phyloP scores from a whole-genome alignment of 805 yeast species.

The Hanseniaspora taiwanica region DNA sequence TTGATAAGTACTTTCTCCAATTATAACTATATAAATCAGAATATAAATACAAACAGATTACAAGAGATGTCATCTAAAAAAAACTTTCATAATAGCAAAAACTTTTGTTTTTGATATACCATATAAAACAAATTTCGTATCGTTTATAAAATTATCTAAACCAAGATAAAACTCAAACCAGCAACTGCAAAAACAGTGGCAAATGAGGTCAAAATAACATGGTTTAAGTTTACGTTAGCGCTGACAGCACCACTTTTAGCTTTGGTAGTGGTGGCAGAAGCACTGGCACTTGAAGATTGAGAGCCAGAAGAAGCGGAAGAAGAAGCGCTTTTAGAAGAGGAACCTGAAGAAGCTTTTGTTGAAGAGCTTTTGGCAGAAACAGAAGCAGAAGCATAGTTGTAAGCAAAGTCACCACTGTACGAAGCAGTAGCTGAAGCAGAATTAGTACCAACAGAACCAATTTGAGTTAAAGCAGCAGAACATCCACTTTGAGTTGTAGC shows the following conservation, averaged over 20 bases:
- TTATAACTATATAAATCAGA: too few species aligned
- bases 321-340: conserved; percentile 10
- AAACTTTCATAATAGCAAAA: background rate
- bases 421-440: conserved; percentile 22
- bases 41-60: too few species aligned
- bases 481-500: conserved; percentile 42
- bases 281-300: conserved; percentile 5
- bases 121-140: background rate
- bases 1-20: too few species aligned
- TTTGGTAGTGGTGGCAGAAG: conserved; percentile 12
- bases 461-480: conserved; percentile 42
- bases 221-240: conserved; percentile 18
- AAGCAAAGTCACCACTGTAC: conserved; percentile 19
- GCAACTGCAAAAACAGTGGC: conserved; percentile 24
- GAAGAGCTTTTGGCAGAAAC: conserved; percentile 13
- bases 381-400: conserved; percentile 1
- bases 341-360: conserved; percentile 9
- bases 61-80: too few species aligned
- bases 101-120: background rate
- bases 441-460: conserved; percentile 44
- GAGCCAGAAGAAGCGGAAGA: conserved; percentile 8
- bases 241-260: conserved; percentile 17
- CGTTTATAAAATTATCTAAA: conserved; percentile 9
- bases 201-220: conserved; percentile 20
- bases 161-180: conserved; percentile 27